Conservation (phyloP, 2,329 filamentous ascomycete genomes). For the Xylaria multiplex region DNA sequence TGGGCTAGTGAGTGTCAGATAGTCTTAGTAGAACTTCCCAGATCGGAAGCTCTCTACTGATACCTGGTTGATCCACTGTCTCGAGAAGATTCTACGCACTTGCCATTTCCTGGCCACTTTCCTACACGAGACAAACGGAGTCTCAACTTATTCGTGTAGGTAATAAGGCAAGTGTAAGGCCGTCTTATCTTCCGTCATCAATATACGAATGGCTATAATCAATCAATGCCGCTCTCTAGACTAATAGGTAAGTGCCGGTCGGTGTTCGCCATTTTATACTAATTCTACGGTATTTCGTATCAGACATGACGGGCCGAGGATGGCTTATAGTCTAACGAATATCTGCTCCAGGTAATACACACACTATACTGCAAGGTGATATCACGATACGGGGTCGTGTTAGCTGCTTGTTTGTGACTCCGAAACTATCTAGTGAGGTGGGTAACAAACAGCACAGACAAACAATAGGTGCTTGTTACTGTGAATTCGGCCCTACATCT, state of each 20-base stretch:
- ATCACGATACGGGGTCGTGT: no score
- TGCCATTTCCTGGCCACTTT: not conserved
- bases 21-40: slow-evolving; percentile 7
- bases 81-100: slow-evolving; percentile 29
- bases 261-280: not conserved
- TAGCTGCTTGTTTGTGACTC: no score
- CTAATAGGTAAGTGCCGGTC: not conserved
- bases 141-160: not conserved
- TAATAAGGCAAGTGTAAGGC: not conserved
- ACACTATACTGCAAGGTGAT: no score
- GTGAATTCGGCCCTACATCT: no score
- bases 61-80: not conserved
- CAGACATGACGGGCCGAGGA: no score
- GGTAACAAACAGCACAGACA: no score
- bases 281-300: not conserved
- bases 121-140: no score
- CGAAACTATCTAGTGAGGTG: no score
- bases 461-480: no score
- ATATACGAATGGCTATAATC: not conserved
- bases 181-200: not conserved
- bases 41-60: slow-evolving; percentile 11
- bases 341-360: no score
- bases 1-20: not conserved
- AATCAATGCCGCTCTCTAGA: not conserved
- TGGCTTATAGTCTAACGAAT: no score